Conservation (phyloP, 164 flowering plant species). For the Malania oleifera region DNA sequence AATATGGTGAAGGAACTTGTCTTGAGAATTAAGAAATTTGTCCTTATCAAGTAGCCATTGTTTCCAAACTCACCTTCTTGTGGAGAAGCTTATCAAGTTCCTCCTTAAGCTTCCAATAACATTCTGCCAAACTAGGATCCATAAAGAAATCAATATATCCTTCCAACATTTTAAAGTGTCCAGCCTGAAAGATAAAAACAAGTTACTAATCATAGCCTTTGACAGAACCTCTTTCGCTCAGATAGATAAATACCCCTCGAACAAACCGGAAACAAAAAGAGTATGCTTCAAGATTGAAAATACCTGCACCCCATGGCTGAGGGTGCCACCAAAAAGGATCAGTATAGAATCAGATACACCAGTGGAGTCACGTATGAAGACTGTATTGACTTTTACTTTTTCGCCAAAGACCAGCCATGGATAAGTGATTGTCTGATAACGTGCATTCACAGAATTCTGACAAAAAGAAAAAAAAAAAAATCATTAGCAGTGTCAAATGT, state of each 20-base stretch:
- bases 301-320: constrained; percentile 63
- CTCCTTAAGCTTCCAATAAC: constrained; percentile 72
- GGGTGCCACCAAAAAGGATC: constrained; percentile 87
- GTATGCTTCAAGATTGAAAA: constrained; percentile 5
- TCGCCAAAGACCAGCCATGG: constrained; percentile 98
- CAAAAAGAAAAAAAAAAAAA: constrained; percentile 26
- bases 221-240: no score
- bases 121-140: constrained; percentile 86
- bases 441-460: constrained; percentile 97
- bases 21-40: no score
- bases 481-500: neutral
- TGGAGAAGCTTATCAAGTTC: constrained; percentile 73
- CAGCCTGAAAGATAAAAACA: constrained; percentile 45
- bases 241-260: no score
- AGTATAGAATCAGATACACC: constrained; percentile 91
- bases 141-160: constrained; percentile 90
- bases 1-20: no score
- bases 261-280: neutral
- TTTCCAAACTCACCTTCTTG: constrained; percentile 54
- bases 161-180: constrained; percentile 87
- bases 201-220: neutral
- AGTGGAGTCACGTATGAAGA: constrained; percentile 93
- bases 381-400: constrained; percentile 92
- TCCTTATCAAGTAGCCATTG: neutral
- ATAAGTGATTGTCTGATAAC: constrained; percentile 84